These are phyloP conservation scores for Aureobasidium sp. DNA, from an alignment of 2,329 filamentous ascomycete species.

Conservation along the genomic window DNA sequence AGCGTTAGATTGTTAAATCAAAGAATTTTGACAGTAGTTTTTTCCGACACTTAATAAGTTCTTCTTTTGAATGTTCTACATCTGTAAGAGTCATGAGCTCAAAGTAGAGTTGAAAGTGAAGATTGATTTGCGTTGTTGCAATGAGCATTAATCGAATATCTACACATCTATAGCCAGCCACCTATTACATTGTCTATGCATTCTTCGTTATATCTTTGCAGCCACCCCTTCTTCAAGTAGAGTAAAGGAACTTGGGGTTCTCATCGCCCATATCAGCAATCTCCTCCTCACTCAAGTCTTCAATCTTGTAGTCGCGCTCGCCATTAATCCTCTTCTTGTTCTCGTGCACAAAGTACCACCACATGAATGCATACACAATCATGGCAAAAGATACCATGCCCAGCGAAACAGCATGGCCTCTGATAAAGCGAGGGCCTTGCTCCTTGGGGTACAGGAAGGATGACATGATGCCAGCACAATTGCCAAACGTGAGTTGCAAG, in stretches of 20 bases:
- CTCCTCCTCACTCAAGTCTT: conserved; percentile 35
- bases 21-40: not conserved
- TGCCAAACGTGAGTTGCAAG: conserved; percentile 62
- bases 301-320: conserved; percentile 33
- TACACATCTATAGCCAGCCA: not conserved
- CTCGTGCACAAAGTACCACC: conserved; percentile 29
- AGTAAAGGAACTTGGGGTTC: conserved; percentile 37
- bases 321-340: conserved; percentile 33
- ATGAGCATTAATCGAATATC: not conserved
- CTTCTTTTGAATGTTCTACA: not conserved
- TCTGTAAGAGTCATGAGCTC: no score
- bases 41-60: not conserved
- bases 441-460: conserved; percentile 36
- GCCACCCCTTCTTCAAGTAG: conserved; percentile 20
- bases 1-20: not conserved
- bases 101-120: no score
- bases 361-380: conserved; percentile 31
- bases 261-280: conserved; percentile 39
- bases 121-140: no score
- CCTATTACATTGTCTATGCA: not conserved
- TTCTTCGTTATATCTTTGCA: not conserved
- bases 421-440: conserved; percentile 40
- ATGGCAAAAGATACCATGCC: conserved; percentile 39
- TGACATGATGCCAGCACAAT: conserved; percentile 61
- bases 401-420: conserved; percentile 46